Percentiles rank a stretch among this genome's conserved stretches.
Conservation (phyloP, 2,329 filamentous ascomycete species). For the Cytospora mali region DNA sequence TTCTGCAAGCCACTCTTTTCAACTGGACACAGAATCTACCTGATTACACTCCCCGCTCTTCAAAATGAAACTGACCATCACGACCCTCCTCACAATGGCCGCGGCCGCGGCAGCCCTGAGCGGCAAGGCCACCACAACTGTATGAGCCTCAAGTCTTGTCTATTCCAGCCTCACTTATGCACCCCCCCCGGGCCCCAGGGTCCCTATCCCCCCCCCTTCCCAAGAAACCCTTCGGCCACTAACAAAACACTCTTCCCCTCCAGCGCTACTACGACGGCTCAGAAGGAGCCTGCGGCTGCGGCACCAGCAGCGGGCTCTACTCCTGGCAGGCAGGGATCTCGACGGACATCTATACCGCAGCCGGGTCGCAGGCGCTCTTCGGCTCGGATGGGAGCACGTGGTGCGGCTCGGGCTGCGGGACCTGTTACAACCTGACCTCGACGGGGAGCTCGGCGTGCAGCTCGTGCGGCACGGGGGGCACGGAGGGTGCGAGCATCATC, state of each 20-base stretch:
- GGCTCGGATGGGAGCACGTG: constrained; percentile 30
- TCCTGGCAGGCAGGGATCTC: constrained; percentile 20
- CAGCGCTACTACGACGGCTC: constrained; percentile 26
- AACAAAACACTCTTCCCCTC: background rate
- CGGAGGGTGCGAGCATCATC: constrained; percentile 33
- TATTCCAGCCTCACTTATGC: background rate
- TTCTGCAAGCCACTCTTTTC: background rate
- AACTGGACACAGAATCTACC: background rate
- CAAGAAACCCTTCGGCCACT: background rate
- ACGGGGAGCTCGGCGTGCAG: constrained; percentile 30
- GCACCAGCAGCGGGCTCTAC: constrained; percentile 3
- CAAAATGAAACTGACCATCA: background rate
- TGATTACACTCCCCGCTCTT: background rate
- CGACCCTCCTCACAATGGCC: background rate
- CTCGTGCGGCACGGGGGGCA: constrained; percentile 15
- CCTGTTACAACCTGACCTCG: constrained; percentile 36
- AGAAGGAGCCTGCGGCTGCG: constrained; percentile 25
- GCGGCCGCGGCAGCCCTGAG: constrained; percentile 21
- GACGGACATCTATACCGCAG: constrained; percentile 33
- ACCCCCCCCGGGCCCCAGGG: too few relatives aligned
- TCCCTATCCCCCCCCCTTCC: background rate
- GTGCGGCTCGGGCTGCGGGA: constrained; percentile 37
- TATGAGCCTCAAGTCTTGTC: too few relatives aligned
- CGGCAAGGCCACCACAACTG: constrained; percentile 25
- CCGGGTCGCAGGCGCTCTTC: constrained; percentile 34